These are phyloP conservation scores for Diaporthe australafricana DNA, from an alignment of 2,329 filamentous ascomycete species.

Conservation along the genomic window DNA sequence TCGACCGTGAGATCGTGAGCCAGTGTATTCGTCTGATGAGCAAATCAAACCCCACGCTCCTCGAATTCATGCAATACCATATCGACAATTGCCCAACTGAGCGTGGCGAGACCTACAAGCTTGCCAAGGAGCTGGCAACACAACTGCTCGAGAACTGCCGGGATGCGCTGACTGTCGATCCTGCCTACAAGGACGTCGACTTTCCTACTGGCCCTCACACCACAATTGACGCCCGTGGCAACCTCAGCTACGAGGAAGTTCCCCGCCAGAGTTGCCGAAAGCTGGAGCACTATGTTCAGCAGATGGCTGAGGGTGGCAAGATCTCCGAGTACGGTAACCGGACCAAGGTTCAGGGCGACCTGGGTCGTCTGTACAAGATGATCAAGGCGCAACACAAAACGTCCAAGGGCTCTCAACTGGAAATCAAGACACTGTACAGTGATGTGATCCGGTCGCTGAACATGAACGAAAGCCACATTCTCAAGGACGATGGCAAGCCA, in stretches of 20 bases:
- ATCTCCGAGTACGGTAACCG: slow-evolving; percentile 99
- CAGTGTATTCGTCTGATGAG: slow-evolving; percentile 99
- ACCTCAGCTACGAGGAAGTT: slow-evolving; percentile 90
- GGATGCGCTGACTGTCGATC: slow-evolving; percentile 84
- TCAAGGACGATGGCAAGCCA: slow-evolving; percentile 81
- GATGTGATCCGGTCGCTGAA: slow-evolving; percentile 93
- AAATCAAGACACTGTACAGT: slow-evolving; percentile 95
- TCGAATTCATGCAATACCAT: slow-evolving; percentile 99
- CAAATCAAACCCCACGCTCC: slow-evolving; percentile 91
- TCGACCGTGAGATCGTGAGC: slow-evolving; percentile 98
- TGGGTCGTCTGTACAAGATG: slow-evolving; percentile 95
- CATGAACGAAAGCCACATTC: slow-evolving; percentile 98
- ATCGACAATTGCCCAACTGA: slow-evolving; percentile 99
- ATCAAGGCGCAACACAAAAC: slow-evolving; percentile 99
- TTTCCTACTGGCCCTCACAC: slow-evolving; percentile 93
- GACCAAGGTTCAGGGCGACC: slow-evolving; percentile 96
- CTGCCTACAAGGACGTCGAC: slow-evolving; percentile 95
- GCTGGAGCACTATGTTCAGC: slow-evolving; percentile 96
- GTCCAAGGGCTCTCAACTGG: slow-evolving; percentile 93
- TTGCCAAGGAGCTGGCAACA: slow-evolving; percentile 94
- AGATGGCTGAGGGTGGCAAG: slow-evolving; percentile 98
- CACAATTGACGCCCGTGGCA: slow-evolving; percentile 90
- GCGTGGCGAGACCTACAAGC: slow-evolving; percentile 94
- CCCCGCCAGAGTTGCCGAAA: slow-evolving; percentile 92
- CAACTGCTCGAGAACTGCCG: slow-evolving; percentile 98